Evolutionary conservation across 768 basidiomycete species (phyloP).

Genomic region (Rubroboletus satanas): DNA sequence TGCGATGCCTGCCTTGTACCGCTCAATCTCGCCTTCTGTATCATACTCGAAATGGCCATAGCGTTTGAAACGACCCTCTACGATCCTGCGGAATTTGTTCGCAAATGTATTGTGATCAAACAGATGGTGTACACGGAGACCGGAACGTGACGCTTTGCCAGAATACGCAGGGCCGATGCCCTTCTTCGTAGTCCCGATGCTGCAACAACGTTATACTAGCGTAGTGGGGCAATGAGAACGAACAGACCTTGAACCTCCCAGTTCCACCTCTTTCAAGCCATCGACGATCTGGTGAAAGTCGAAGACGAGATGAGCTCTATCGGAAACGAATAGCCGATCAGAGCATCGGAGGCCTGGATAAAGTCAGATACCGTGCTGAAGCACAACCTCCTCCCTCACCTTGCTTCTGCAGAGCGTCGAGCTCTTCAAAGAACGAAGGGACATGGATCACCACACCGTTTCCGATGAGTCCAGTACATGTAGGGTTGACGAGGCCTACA

Average conservation of each 20-base stretch:
- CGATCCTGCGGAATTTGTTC: conserved; percentile 88
- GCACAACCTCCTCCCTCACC: conserved; percentile 42
- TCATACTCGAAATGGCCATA: conserved; percentile 98
- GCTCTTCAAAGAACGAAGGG: conserved; percentile 91
- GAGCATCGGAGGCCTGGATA: conserved; percentile 76
- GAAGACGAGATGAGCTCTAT: conserved; percentile 95
- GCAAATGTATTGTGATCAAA: conserved; percentile 86
- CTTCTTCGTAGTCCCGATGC: conserved; percentile 97
- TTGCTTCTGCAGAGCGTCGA: conserved; percentile 80
- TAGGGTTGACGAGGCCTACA: conserved; percentile 33
- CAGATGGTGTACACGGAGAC: conserved; percentile 93
- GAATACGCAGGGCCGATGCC: conserved; percentile 99
- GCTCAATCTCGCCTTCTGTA: conserved; percentile 90
- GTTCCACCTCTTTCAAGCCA: conserved; percentile 95
- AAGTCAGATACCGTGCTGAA: conserved; percentile 1
- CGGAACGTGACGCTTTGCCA: conserved; percentile 93
- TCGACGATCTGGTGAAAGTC: conserved; percentile 99
- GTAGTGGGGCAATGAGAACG: not conserved
- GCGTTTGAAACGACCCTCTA: conserved; percentile 96
- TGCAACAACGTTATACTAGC: conserved; percentile 25
- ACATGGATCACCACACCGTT: conserved; percentile 95
- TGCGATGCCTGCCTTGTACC: conserved; percentile 71
- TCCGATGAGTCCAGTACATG: conserved; percentile 85
- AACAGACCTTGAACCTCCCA: conserved; percentile 77
- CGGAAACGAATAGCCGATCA: conserved; percentile 85